Evolutionary conservation across 345 rosid species (phyloP).

Genomic region (Populus ilicifolia): DNA sequence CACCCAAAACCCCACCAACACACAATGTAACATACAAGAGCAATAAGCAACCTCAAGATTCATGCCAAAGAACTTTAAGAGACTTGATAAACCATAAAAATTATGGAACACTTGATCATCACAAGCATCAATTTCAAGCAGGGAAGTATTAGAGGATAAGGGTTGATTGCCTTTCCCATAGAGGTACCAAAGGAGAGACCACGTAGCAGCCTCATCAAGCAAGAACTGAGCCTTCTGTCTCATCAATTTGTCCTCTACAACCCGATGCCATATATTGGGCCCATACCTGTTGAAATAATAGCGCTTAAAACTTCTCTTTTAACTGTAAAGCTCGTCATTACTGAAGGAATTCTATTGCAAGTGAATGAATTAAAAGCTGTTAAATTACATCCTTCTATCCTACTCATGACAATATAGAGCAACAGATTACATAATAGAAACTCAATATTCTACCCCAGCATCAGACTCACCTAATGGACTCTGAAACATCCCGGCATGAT

Average conservation of each 20-base stretch:
- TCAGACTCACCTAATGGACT: slow-evolving; percentile 66
- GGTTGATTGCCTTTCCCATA: slow-evolving; percentile 86
- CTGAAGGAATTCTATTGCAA: not conserved
- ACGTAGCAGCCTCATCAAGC: slow-evolving; percentile 96
- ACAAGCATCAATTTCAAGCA: slow-evolving; percentile 10
- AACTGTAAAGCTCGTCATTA: not conserved
- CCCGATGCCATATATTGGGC: slow-evolving; percentile 59
- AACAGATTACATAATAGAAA: not conserved
- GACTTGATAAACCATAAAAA: no score
- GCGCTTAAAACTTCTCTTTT: not conserved
- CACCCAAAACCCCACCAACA: no score
- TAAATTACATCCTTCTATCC: not conserved
- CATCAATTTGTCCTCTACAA: slow-evolving; percentile 87
- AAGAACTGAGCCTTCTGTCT: slow-evolving; percentile 90
- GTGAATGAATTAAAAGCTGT: no score
- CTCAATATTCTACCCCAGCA: not conserved
- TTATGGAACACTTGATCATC: not conserved
- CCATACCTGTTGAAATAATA: slow-evolving; percentile 52
- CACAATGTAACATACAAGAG: no score
- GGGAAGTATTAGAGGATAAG: slow-evolving; percentile 18
- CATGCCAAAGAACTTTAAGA: not conserved
- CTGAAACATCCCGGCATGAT: slow-evolving; percentile 74
- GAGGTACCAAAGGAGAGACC: slow-evolving; percentile 95
- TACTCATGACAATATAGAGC: not conserved
- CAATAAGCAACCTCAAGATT: no score